Evolutionary conservation across 768 basidiomycete species (phyloP).

Genomic region (Mycena vulgaris): DNA sequence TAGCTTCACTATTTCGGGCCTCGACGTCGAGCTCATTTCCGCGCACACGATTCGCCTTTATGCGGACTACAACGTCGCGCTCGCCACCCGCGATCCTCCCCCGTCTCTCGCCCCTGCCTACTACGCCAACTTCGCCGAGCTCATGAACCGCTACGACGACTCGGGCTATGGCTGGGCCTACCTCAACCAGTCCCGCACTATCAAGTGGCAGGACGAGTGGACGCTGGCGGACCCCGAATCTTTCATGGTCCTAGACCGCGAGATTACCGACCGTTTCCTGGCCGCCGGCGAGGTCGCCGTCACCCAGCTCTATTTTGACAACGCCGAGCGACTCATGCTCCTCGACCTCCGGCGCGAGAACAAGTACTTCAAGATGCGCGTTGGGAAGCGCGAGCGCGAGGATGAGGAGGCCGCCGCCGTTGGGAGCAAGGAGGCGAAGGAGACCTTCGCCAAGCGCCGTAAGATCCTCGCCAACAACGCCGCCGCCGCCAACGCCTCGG

Average conservation of each 20-base stretch:
- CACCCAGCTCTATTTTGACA: not conserved
- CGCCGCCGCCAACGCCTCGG: no score
- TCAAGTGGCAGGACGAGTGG: no score
- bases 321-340: conserved; percentile 9
- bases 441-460: no score
- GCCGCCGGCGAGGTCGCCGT: no score
- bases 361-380: no score
- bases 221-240: not conserved
- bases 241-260: not conserved
- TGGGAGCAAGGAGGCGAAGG: no score
- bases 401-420: no score
- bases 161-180: conserved; percentile 6
- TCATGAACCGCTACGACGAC: not conserved
- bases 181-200: not conserved
- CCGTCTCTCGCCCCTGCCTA: not conserved
- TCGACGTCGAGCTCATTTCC: no score
- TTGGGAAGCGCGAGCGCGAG: no score
- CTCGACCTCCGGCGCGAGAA: no score
- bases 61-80: conserved; percentile 10
- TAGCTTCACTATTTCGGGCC: no score
- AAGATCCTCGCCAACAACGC: no score
- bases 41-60: not conserved
- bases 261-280: not conserved
- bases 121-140: conserved; percentile 1
- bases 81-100: not conserved